These are phyloP conservation scores for Bipolaris sorokiniana DNA, from an alignment of 2,329 filamentous ascomycete species.

Conservation along the genomic window DNA sequence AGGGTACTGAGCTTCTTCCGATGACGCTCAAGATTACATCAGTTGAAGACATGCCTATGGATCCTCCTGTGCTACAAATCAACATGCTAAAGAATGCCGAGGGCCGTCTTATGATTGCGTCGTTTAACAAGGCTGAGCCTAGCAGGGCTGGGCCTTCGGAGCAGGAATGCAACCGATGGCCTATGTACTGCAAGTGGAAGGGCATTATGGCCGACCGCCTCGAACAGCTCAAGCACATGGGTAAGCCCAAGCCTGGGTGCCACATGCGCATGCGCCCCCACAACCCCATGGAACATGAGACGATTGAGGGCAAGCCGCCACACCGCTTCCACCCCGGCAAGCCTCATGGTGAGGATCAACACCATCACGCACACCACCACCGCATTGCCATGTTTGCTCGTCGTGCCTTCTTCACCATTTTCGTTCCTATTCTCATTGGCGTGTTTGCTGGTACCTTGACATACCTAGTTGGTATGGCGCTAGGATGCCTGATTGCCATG, in stretches of 20 bases:
- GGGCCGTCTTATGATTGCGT: constrained; percentile 48
- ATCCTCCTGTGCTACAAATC: constrained; percentile 44
- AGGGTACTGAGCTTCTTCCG: constrained; percentile 48
- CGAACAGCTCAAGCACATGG: constrained; percentile 44
- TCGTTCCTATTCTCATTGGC: constrained; percentile 72
- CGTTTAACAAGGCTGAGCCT: constrained; percentile 37
- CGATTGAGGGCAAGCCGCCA: constrained; percentile 40
- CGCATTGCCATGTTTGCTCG: constrained; percentile 44
- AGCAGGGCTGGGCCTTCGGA: constrained; percentile 28
- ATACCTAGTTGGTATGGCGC: constrained; percentile 70
- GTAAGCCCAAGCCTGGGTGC: constrained; percentile 43
- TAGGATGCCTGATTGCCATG: constrained; percentile 67
- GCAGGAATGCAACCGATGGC: constrained; percentile 47
- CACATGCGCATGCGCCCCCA: constrained; percentile 44
- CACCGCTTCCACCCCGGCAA: constrained; percentile 43
- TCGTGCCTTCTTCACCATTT: constrained; percentile 66
- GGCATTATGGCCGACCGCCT: constrained; percentile 44
- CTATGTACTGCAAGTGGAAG: constrained; percentile 53
- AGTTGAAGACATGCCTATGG: constrained; percentile 41
- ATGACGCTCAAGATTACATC: constrained; percentile 47
- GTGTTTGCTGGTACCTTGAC: constrained; percentile 71
- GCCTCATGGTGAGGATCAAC: constrained; percentile 28
- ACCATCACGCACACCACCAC: constrained; percentile 29
- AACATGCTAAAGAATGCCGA: constrained; percentile 47
- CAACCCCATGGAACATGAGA: constrained; percentile 43